Percentiles rank a stretch among this genome's conserved stretches.
Evolutionary conservation across 2,329 filamentous ascomycete species (phyloP).

Genomic region (Ampelomyces quisqualis): DNA sequence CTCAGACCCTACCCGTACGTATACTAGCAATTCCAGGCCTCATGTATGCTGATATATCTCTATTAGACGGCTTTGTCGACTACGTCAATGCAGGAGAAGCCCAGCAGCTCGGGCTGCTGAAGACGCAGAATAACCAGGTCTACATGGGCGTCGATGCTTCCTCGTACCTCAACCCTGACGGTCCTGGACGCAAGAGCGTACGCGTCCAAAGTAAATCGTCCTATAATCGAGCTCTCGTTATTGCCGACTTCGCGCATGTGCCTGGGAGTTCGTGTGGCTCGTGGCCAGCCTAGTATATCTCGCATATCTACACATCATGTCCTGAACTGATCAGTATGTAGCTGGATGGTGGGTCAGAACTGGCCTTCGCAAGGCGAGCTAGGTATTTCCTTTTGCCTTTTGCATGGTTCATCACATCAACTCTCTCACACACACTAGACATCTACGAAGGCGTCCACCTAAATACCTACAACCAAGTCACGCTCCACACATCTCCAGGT

Average conservation of each 20-base stretch:
- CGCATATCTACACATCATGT: not conserved
- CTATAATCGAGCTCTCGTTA: conserved; percentile 43
- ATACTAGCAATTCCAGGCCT: no score
- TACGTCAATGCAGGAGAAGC: conserved; percentile 40
- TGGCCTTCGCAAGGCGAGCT: conserved; percentile 45
- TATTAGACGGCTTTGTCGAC: conserved; percentile 44
- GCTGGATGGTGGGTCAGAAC: conserved; percentile 44
- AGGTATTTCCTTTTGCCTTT: no score
- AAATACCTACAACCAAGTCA: conserved; percentile 41
- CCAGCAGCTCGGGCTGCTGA: conserved; percentile 35
- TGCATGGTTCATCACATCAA: conserved; percentile 1
- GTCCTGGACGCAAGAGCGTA: conserved; percentile 40
- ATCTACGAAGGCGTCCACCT: conserved; percentile 43
- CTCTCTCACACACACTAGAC: not conserved
- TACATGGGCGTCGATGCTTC: conserved; percentile 44
- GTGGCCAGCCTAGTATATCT: conserved; percentile 43
- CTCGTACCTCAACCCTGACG: conserved; percentile 33
- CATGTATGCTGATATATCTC: no score
- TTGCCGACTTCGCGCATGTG: conserved; percentile 45
- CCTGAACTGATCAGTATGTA: conserved; percentile 12
- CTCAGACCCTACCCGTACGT: conserved; percentile 39
- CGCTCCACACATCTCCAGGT: conserved; percentile 41
- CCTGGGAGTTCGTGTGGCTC: conserved; percentile 42
- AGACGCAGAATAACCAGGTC: conserved; percentile 37
- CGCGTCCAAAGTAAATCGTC: conserved; percentile 40